Evolutionary conservation across 139 green algal genomes (phyloP).

Genomic region (Ettlia oleoabundans): DNA sequence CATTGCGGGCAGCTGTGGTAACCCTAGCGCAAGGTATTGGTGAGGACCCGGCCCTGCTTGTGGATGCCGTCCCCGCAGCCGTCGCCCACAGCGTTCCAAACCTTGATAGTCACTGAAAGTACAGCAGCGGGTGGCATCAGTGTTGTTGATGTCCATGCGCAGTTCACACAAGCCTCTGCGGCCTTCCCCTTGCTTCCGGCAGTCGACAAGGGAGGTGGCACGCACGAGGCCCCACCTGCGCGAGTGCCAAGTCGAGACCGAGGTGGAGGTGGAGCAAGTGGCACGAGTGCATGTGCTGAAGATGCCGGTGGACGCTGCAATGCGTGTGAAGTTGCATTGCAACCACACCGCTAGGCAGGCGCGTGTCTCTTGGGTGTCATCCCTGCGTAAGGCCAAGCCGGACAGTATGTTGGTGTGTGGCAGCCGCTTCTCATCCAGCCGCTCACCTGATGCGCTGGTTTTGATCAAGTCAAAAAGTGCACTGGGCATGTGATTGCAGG

Average conservation of each 20-base stretch:
- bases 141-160: no score
- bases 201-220: background rate
- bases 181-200: background rate
- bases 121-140: background rate
- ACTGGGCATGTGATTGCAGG: no score
- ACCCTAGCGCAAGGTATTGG: no score
- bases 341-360: constrained; percentile 4
- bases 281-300: background rate
- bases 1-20: background rate
- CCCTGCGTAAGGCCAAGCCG: background rate
- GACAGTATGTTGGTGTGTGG: no score
- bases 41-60: no score
- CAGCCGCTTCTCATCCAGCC: background rate
- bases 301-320: background rate
- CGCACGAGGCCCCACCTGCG: background rate
- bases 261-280: constrained; percentile 5
- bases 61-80: no score
- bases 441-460: no score
- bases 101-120: background rate
- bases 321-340: background rate
- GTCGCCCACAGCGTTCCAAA: background rate
- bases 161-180: background rate
- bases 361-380: background rate
- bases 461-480: no score
- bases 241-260: background rate